Evolutionary conservation across 306 rosid genomes (phyloP).

Genomic region (Pterocarpus santalinus): DNA sequence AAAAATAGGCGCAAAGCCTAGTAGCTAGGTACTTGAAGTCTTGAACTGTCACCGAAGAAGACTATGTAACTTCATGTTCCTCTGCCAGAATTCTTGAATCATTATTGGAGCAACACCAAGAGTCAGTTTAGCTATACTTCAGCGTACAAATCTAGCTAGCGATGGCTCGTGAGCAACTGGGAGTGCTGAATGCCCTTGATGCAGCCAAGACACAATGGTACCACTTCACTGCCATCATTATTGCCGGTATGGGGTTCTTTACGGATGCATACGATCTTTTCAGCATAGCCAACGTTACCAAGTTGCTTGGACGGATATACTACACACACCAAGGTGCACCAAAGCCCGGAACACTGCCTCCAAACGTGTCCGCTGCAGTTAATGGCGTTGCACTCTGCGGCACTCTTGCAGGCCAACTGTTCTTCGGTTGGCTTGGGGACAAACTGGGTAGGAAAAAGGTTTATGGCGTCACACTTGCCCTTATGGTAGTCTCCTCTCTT

Average conservation of each 20-base stretch:
- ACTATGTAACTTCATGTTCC: neutral
- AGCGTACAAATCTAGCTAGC: neutral
- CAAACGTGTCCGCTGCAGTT: constrained; percentile 40
- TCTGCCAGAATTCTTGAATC: neutral
- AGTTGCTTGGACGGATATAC: constrained; percentile 42
- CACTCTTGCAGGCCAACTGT: constrained; percentile 49
- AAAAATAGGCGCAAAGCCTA: too few relatives aligned
- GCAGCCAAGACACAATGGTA: constrained; percentile 48
- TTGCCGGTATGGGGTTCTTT: constrained; percentile 55
- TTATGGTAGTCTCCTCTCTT: constrained; percentile 41
- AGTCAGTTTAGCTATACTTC: too few relatives aligned
- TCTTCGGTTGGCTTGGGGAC: constrained; percentile 53
- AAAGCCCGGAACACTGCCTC: constrained; percentile 48
- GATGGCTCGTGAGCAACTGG: constrained; percentile 41
- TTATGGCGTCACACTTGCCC: constrained; percentile 45
- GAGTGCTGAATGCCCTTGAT: constrained; percentile 48
- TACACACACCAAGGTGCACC: constrained; percentile 32
- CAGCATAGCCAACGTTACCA: constrained; percentile 44
- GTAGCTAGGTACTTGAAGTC: neutral
- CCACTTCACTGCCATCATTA: constrained; percentile 48
- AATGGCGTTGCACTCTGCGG: constrained; percentile 51
- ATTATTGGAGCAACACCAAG: neutral
- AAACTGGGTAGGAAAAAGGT: constrained; percentile 49
- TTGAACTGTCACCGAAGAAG: neutral
- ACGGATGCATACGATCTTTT: constrained; percentile 52